Base-by-base conservation (phyloP, 140 eudicot genomes). In the Ambrosia hybrid region DNA sequence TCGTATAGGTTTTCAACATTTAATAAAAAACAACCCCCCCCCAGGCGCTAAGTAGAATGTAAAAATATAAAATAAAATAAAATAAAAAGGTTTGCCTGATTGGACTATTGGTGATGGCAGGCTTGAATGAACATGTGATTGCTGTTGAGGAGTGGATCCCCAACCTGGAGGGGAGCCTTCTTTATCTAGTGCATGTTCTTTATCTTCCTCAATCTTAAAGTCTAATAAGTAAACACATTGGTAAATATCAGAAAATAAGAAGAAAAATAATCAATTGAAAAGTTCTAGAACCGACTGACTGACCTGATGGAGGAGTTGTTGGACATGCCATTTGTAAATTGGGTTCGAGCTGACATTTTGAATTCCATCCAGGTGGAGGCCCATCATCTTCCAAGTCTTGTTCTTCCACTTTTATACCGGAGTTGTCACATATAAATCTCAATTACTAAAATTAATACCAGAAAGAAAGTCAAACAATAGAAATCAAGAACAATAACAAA, bases 361-460 rank as follows among this genome's bases (percentile, higher is more conserved):
- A 68, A 76, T 82, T 71, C 90, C 94, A 84, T 30, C 90, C 94
- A 6, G 88, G 90, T 72, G 88, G 94, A 6, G 86, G 81, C 26
- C 94, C 90, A 13, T 71, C 84, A 10, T 80, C 83, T 51, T 77
- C 88, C 3, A 55, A 72, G 46, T 75, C 72, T 21, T 78, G 82
- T 76, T 71, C 76, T 63, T 83, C 80, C 70, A 58, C 59, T 9
- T 82, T 69, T 58, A 57, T 80, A 75, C 85, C 90, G 79, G 81
- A 59, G 16, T 64, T 73, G 15, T 49, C 53, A 6, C n/a, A n/a
- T n/a, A n/a, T n/a, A n/a, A n/a, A n/a, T n/a, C n/a, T 63, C 33
- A 63, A 62, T 37, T 62, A 45, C 34, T 43, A 72, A 16, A n/a
- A n/a, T n/a, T n/a, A 46, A 56, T 4, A 36, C 36, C 46, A 65